phyloP scores from a whole-genome alignment of 148 eudicot species.

The Rhododendron ferrugineum region DNA sequence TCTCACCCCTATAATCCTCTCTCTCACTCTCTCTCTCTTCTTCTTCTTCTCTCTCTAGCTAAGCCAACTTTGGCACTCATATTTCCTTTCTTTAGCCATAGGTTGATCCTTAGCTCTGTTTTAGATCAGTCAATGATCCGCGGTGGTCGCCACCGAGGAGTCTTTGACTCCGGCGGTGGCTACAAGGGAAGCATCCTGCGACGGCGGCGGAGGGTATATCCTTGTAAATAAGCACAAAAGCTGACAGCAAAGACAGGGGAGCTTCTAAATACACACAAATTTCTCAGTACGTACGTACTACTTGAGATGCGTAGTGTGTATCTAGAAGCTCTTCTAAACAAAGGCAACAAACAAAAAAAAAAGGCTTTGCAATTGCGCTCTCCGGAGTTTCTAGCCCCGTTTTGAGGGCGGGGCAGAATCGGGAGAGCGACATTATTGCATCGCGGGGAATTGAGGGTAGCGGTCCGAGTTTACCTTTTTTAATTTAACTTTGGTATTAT shows the following conservation, averaged over 20 bases:
- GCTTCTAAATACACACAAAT: slow-evolving; percentile 1
- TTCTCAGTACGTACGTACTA: not conserved
- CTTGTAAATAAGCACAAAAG: slow-evolving; percentile 13
- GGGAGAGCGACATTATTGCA: slow-evolving; percentile 72
- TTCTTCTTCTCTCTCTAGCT: not conserved
- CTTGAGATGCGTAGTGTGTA: not conserved
- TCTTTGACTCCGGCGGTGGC: slow-evolving; percentile 2
- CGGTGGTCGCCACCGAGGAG: slow-evolving; percentile 10
- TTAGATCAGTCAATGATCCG: slow-evolving; percentile 1
- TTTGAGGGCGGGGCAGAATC: slow-evolving; percentile 31
- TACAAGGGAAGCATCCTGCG: slow-evolving; percentile 14
- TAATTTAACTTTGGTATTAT: slow-evolving; percentile 6
- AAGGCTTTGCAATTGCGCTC: slow-evolving; percentile 70
- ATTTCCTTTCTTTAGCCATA: not conserved
- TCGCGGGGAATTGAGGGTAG: slow-evolving; percentile 94
- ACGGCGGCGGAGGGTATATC: slow-evolving; percentile 14
- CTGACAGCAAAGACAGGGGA: not conserved
- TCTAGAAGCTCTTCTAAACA: not conserved
- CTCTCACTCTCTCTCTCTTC: not conserved
- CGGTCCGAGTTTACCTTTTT: slow-evolving; percentile 66
- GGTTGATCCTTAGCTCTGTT: not conserved
- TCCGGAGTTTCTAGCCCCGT: slow-evolving; percentile 49
- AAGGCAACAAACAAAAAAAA: slow-evolving; percentile 1
- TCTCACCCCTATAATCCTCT: slow-evolving; percentile 11
- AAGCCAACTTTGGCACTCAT: not conserved